Percentiles rank a stretch among this genome's conserved stretches.
Conservation (phyloP, 116 monocot species). For the Zostera marina region DNA sequence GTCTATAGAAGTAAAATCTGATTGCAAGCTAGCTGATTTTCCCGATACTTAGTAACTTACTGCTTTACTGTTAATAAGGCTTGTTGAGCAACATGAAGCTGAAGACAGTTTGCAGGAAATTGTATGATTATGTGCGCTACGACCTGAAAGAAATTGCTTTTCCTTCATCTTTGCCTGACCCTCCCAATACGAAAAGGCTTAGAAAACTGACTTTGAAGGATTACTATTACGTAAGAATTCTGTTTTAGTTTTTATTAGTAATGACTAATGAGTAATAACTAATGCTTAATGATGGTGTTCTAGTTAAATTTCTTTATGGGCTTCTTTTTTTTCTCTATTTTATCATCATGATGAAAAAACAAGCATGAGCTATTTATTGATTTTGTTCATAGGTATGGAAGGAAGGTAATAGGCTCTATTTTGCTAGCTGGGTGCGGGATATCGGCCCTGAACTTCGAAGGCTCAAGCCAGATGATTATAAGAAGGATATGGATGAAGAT, state of each 20-base stretch:
- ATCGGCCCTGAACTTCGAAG: conserved; percentile 53
- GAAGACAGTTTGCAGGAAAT: conserved; percentile 34
- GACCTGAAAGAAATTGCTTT: conserved; percentile 95
- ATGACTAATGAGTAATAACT: too few species aligned
- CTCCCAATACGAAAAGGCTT: conserved; percentile 35
- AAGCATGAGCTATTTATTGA: not conserved
- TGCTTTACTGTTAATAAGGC: too few species aligned
- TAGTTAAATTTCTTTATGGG: not conserved
- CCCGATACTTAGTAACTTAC: too few species aligned
- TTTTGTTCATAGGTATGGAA: conserved; percentile 22
- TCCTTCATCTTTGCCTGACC: conserved; percentile 77
- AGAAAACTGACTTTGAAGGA: conserved; percentile 52
- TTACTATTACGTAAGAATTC: conserved; percentile 8
- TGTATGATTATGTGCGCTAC: conserved; percentile 57
- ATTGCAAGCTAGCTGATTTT: too few species aligned
- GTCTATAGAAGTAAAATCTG: too few species aligned
- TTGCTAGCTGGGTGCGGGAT: conserved; percentile 53
- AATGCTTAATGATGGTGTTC: not conserved
- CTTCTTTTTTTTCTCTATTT: not conserved
- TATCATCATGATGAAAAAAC: not conserved
- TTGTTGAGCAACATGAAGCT: conserved; percentile 33
- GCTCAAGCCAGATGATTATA: conserved; percentile 32
- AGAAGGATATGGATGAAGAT: conserved; percentile 10
- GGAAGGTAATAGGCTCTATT: conserved; percentile 46
- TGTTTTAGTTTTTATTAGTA: not conserved